Base-by-base conservation (phyloP, 176 grass and related monocot genomes). In the Carex cristatella region DNA sequence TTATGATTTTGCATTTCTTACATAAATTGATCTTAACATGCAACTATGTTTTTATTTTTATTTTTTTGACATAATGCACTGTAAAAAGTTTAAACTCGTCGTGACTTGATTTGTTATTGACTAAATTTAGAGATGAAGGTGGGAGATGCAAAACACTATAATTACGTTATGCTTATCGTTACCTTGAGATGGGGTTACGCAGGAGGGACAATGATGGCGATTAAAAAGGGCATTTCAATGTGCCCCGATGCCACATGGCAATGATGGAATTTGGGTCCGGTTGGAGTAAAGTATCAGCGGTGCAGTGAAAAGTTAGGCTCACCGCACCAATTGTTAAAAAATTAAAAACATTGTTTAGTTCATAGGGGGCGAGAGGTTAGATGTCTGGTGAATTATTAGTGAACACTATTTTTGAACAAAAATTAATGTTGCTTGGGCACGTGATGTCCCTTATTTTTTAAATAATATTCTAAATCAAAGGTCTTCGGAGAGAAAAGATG, bases 181-280 rank as follows among this genome's bases (percentile, higher is more conserved):
- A 69, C 81, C 81, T 83, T 68, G 81, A 83, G 81, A 83, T 83
- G 63, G 61, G 62, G 81, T 65, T 62, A 67, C 40, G 15, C 35
- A 68, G 56, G 13, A 37, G 56, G 51, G 23, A 55, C 61, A 68
- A 83, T 68, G 81, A 69, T 69, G 62, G 63, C 15, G 19, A 69
- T 54, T 54, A 31, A 66, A 69, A 49, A 35, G 46, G 18, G 48
- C 40, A 67, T 65, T 46, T 65, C 79, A 58, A 65, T 49, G 35
- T 42, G 27, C 42, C 58, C 58, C 58, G 7, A 46, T 83, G 81
- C 63, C 79, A 68, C 81, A 56, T 83, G 81, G 58, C 68, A 68
- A 28, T 83, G 81, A 66, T 77, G 73, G 23, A 77, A 77, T 77
- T 75, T 55, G 60, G 60, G 57, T 66, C 80, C 40, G 54, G 42